Conservation (phyloP, 352 stramenopile genomes). For the Phytophthora hibernalis region DNA sequence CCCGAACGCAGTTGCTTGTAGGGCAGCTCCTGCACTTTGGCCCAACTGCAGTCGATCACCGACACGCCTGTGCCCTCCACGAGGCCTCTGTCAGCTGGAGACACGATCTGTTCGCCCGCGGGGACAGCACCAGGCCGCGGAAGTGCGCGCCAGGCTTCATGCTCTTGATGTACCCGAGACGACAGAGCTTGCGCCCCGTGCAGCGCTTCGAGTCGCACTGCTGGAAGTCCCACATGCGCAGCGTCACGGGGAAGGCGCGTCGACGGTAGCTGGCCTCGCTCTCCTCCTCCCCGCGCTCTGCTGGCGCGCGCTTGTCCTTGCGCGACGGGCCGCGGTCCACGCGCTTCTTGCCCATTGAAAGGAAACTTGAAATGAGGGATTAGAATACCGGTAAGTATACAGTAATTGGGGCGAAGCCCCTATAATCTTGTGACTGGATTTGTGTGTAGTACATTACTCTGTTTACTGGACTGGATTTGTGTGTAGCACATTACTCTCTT, state of each 20-base stretch:
- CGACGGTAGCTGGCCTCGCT: conserved; percentile 70
- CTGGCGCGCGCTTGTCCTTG: conserved; percentile 15
- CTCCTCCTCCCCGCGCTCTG: conserved; percentile 69
- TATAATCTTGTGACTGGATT: too few species aligned
- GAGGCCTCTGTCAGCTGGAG: conserved; percentile 83
- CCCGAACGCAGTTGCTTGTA: conserved; percentile 95
- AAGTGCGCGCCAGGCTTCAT: conserved; percentile 94
- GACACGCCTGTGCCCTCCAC: conserved; percentile 91
- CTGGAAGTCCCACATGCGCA: conserved; percentile 97
- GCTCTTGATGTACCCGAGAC: conserved; percentile 92
- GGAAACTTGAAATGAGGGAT: too few species aligned
- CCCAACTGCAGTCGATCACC: conserved; percentile 99
- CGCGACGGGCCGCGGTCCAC: conserved; percentile 30
- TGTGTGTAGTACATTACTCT: too few species aligned
- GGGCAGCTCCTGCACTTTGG: conserved; percentile 95
- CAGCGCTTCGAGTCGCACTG: conserved; percentile 96
- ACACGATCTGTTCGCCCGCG: conserved; percentile 91
- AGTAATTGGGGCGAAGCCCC: too few species aligned
- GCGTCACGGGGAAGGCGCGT: conserved; percentile 77
- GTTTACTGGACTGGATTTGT: too few species aligned
- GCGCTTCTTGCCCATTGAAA: conserved; percentile 43
- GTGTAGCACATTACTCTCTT: too few species aligned
- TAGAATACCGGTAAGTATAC: too few species aligned
- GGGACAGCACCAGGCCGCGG: conserved; percentile 95
- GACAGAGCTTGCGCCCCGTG: conserved; percentile 93